These are phyloP conservation scores for Gossypium australe DNA, from an alignment of 345 rosid genomes.

Conservation along the genomic window DNA sequence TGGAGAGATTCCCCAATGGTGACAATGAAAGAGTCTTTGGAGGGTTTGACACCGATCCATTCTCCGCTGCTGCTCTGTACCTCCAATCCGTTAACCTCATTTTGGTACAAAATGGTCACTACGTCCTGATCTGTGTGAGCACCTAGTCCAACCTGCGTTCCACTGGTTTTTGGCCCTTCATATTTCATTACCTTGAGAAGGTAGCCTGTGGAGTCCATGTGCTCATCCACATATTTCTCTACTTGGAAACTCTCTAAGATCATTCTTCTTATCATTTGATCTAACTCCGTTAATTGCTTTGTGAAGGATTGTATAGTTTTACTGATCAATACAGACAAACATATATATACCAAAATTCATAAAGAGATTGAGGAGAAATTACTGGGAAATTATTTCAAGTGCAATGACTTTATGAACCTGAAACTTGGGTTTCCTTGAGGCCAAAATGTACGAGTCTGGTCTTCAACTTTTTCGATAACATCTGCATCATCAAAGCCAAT, in stretches of 20 bases:
- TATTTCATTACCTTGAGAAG: conserved; percentile 51
- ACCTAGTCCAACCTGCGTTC: conserved; percentile 32
- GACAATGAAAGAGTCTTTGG: conserved; percentile 40
- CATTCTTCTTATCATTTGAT: conserved; percentile 42
- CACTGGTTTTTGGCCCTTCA: conserved; percentile 42
- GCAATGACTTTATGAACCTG: conserved; percentile 29
- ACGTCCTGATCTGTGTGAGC: conserved; percentile 51
- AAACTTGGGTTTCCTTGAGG: conserved; percentile 51
- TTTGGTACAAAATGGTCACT: conserved; percentile 52
- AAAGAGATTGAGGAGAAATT: not conserved
- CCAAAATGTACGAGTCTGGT: conserved; percentile 33
- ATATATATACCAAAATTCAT: not conserved
- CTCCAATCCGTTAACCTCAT: conserved; percentile 51
- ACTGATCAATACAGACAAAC: conserved; percentile 19
- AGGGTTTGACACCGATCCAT: conserved; percentile 47
- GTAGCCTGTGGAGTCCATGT: conserved; percentile 48
- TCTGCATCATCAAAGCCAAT: conserved; percentile 52
- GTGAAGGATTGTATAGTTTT: conserved; percentile 34
- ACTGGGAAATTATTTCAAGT: not conserved
- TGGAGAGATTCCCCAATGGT: conserved; percentile 6
- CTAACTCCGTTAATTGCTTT: conserved; percentile 35
- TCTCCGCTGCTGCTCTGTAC: conserved; percentile 40
- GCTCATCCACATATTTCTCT: conserved; percentile 45
- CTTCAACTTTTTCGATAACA: conserved; percentile 27
- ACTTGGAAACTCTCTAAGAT: conserved; percentile 46